Evolutionary conservation across 2,329 filamentous ascomycete species (phyloP), one percentile per base, ranked within the genome.

Genomic region (Hypoxylon rubiginosum): DNA sequence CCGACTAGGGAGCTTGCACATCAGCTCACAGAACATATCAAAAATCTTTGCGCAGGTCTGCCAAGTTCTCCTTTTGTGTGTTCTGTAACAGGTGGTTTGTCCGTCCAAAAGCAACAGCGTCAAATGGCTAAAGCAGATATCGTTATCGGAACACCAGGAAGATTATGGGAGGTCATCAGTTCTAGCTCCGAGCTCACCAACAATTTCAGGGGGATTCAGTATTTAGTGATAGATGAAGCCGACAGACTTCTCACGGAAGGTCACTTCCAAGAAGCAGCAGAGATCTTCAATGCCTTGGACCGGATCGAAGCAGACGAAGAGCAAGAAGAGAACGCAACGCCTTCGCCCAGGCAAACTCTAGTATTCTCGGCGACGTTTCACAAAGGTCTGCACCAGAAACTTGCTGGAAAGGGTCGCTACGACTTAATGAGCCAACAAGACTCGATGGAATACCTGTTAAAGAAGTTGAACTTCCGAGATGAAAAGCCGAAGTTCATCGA

Each of bases 321-420:
- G 1, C 81, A 81, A 1, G 83, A 81, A 2, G 82, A 85, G 3
- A 82, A 85, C 9, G 79, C 82, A 0, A 73, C 79, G 6, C 70
- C 78, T 10, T 76, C 82, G 45, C 75, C 86, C 15, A 84, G 95
- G 43, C 96, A 99, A 76, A 98, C 94, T 0, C 86, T 99, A 0
- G 93, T 99, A 19, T 99, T 99, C 79, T 98, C 96, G 0, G 96
- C 96, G 0, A 99, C 96, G 0, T 97, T 99, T 78, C 92, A 97
- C 76, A 95, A 94, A 75, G 90, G 91, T 0, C 82, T 99, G 30
- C 95, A 98, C 77, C 92, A 95, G 72, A 98, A 97, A 78, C 85
- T 99, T 11, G 89, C 92, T 1, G 92, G 93, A 26, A 97, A 94
- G 77, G 85, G 86, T 19, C 89, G 87, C 61, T 87, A 84, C 66